These are phyloP conservation scores for Tolypocladium inflatum DNA, from an alignment of 2,329 filamentous ascomycete species.

Conservation along the genomic window DNA sequence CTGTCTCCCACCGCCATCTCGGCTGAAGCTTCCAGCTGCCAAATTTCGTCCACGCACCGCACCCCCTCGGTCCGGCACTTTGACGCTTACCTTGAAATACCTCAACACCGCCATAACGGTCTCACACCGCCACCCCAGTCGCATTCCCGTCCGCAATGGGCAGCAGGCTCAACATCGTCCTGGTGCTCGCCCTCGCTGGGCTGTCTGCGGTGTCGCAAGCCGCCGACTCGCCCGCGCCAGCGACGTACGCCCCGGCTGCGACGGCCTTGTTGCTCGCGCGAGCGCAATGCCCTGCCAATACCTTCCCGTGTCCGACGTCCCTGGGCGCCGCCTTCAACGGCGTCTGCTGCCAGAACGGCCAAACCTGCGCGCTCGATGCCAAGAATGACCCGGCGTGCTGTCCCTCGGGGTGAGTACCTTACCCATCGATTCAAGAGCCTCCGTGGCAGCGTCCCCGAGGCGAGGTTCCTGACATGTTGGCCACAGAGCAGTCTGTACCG, in stretches of 20 bases:
- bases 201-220: not conserved
- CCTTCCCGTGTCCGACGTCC: slow-evolving; percentile 38
- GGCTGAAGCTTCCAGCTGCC: not conserved
- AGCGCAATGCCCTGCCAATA: slow-evolving; percentile 36
- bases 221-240: not conserved
- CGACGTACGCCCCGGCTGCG: slow-evolving; percentile 12
- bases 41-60: not conserved
- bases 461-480: not conserved
- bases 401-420: slow-evolving; percentile 36
- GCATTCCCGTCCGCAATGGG: not conserved
- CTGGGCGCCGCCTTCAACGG: slow-evolving; percentile 35
- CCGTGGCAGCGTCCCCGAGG: not conserved
- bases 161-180: not conserved
- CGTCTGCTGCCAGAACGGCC: slow-evolving; percentile 42
- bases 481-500: slow-evolving; percentile 44
- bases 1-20: not conserved
- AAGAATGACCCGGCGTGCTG: slow-evolving; percentile 43
- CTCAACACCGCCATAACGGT: not conserved
- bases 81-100: not conserved
- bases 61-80: not conserved
- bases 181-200: not conserved
- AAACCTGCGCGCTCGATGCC: slow-evolving; percentile 39
- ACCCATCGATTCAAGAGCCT: not conserved
- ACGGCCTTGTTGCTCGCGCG: slow-evolving; percentile 12
- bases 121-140: not conserved